Percentiles rank a stretch among this genome's conserved stretches.
phyloP scores from a whole-genome alignment of 768 basidiomycete genomes.

The Suillus spraguei region DNA sequence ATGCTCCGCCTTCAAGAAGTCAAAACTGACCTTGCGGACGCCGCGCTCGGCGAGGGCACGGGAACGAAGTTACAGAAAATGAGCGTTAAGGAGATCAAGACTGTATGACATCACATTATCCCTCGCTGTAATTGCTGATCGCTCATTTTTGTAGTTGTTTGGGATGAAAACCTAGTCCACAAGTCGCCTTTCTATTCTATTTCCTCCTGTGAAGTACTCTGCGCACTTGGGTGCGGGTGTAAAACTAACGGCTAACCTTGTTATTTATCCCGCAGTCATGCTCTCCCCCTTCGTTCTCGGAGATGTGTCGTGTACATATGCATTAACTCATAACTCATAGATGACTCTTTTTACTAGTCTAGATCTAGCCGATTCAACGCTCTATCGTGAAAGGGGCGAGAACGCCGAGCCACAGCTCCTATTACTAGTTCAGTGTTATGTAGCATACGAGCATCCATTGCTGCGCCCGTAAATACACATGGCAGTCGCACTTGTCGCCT shows the following conservation, averaged over 20 bases:
- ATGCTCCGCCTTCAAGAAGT: conserved; percentile 73
- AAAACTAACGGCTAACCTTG: too few relatives aligned
- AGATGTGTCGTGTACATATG: not conserved
- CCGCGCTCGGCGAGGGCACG: conserved; percentile 69
- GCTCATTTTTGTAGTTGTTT: conserved; percentile 23
- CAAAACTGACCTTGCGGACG: conserved; percentile 66
- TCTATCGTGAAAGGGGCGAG: not conserved
- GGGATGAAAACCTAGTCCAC: conserved; percentile 23
- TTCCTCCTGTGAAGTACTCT: not conserved
- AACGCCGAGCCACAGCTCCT: conserved; percentile 9
- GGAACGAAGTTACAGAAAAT: conserved; percentile 64
- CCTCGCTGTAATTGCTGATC: not conserved
- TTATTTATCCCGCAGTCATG: not conserved
- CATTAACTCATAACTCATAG: not conserved
- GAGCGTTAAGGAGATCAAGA: conserved; percentile 70
- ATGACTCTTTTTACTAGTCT: not conserved
- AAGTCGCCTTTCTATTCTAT: not conserved
- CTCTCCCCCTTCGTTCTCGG: not conserved
- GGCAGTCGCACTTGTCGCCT: not conserved
- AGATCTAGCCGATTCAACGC: not conserved
- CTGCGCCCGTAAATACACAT: not conserved
- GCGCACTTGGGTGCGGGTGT: not conserved
- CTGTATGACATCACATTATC: conserved; percentile 39
- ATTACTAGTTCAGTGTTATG: conserved; percentile 5
- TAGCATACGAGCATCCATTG: conserved; percentile 3